phyloP scores from a whole-genome alignment of 768 basidiomycete species.

The Scleroderma citrinum region DNA sequence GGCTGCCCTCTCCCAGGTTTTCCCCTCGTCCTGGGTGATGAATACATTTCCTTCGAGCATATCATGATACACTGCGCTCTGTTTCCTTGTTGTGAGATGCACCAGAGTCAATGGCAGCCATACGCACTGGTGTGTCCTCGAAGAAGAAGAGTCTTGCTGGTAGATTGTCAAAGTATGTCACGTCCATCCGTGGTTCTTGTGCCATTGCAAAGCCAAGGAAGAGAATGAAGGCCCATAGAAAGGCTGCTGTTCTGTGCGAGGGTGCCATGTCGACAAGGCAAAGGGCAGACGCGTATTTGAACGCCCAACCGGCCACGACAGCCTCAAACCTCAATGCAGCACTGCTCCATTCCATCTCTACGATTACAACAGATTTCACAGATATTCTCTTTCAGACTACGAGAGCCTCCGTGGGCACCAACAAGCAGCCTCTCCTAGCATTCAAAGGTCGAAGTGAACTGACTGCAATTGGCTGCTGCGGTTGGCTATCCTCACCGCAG shows the following conservation, averaged over 20 bases:
- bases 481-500: no score
- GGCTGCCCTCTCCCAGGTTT: constrained; percentile 46
- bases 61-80: constrained; percentile 83
- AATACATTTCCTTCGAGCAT: constrained; percentile 58
- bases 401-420: no score
- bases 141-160: constrained; percentile 85
- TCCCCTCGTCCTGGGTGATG: constrained; percentile 86
- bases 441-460: no score
- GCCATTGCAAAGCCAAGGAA: constrained; percentile 24
- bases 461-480: no score
- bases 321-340: not conserved
- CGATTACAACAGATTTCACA: no score
- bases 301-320: not conserved
- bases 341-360: no score
- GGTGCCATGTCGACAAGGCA: constrained; percentile 20
- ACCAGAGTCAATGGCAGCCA: not conserved
- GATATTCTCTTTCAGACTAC: no score
- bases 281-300: constrained; percentile 8
- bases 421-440: no score
- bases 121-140: constrained; percentile 82
- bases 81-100: not conserved
- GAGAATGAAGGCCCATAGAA: constrained; percentile 19
- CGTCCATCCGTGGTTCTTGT: constrained; percentile 42
- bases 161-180: constrained; percentile 60
- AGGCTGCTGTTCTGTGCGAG: constrained; percentile 21